Evolutionary conservation across 768 basidiomycete species (phyloP), one percentile per base, ranked within the genome.

Genomic region (Epithele typhae): DNA sequence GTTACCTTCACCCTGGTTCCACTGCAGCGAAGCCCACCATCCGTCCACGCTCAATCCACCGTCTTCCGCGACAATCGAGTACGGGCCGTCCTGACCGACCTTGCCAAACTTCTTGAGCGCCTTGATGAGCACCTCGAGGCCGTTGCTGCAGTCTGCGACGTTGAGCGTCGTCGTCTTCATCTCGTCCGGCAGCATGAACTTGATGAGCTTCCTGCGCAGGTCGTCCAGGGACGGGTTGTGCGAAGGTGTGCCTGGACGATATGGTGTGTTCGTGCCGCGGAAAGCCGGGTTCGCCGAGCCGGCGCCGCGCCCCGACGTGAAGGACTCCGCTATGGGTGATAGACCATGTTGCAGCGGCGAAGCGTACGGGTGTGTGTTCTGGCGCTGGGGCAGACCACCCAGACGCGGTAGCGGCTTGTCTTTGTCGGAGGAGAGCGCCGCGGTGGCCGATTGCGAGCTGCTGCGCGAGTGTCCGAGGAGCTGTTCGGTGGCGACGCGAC

Each of bases 101-200:
- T 92, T 95, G 37, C 82, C 82, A 55, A 95, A 88, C 66, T 99
- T 99, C 62, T 81, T 88, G 52, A 99, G 70, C 1, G 89, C 93
- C 55, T 86, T 83, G 54, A 91, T 87, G 41, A 98, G 74, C 2
- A 97, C 80, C 58, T 98, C 92, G 2, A 87, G 74, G 8, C 92
- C 93, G 22, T 83, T 84, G 1, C 72, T 73, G 59, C 89, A 93
- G 22, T 88, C 81, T 3, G 81, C 78, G 12, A 92, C 83, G 60
- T 94, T 84, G 45, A 51, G 32, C 25, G 56, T 59, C 5, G 82
- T 77, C 21, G 68, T 65, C 36, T 82, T 77, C 3, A 85, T 83
- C 57, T 91, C 92, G 10, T 92, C 93, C 2, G 84, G 84, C 34
- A 93, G 73, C 17, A 77, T 72, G 61, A 99, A 96, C 63, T 93